Percentiles rank a stretch among this genome's conserved stretches.
Conservation (phyloP, 108 stramenopile species). For the Cyclostephanos tholiformis region DNA sequence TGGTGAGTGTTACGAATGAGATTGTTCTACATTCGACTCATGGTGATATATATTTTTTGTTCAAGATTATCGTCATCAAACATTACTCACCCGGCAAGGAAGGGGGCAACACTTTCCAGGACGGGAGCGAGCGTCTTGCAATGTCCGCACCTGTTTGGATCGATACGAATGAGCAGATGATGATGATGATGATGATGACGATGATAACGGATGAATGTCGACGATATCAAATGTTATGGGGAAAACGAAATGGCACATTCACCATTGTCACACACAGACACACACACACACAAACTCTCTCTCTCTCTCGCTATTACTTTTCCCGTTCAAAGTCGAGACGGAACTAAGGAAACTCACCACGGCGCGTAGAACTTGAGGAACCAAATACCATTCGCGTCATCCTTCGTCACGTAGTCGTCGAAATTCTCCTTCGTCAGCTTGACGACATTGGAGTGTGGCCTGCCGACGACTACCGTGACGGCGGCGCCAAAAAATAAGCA, state of each 20-base stretch:
- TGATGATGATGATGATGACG: too few species aligned
- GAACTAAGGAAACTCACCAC: slow-evolving; percentile 54
- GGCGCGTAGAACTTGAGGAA: slow-evolving; percentile 81
- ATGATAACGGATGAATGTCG: too few species aligned
- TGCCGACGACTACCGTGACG: slow-evolving; percentile 33
- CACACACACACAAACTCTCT: too few species aligned
- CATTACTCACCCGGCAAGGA: slow-evolving; percentile 50
- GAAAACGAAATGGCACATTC: not conserved
- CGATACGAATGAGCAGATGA: not conserved
- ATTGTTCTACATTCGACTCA: too few species aligned
- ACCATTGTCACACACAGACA: too few species aligned
- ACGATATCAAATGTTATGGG: too few species aligned
- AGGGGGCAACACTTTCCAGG: slow-evolving; percentile 65
- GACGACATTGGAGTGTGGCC: slow-evolving; percentile 55
- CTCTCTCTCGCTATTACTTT: too few species aligned
- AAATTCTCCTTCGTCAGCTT: slow-evolving; percentile 51
- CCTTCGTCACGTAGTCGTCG: slow-evolving; percentile 48
- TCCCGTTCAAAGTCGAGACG: too few species aligned
- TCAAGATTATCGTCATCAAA: too few species aligned
- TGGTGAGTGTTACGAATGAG: too few species aligned
- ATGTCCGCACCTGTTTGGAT: slow-evolving; percentile 54
- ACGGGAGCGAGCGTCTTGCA: slow-evolving; percentile 72
- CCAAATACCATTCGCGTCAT: slow-evolving; percentile 75
- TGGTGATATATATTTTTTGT: too few species aligned
- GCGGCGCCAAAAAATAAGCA: too few species aligned